Evolutionary conservation across 192 early-diverging fungal genomes (phyloP), one percentile per base, ranked within the genome.

Genomic region (Linnemannia zychae): DNA sequence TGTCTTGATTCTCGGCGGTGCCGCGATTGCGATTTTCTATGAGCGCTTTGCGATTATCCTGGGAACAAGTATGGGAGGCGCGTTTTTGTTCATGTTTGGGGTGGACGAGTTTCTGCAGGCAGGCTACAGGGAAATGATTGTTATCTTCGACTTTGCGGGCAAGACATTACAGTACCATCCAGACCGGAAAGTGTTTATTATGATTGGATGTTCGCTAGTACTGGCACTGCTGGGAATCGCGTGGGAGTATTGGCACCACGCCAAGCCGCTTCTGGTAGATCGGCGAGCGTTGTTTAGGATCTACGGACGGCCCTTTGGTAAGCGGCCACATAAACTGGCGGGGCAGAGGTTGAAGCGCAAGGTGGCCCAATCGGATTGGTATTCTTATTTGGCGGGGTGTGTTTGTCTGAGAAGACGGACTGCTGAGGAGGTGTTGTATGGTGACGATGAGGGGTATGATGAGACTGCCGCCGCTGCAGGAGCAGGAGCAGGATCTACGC

Each of bases 81-180:
- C 90, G 7, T 93, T 89, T 71, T 37, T 88, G 40, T 48, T 93
- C 70, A 75, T 88, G 65, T 81, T 72, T 31, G 93, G 92, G 7
- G 57, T 93, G 2, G 93, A 93, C 68, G 77, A 89, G 60, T 91
- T 91, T 52, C 31, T 78, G 11, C 80, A 90, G 50, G 76, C 77
- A 24, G 92, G 92, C 0, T 86, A 93, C 71, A 73, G 83, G 3
- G 83, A 85, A 31, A 85, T 85, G 73, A 53, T 85, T 36, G 65
- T 79, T 7, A 76, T 85, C 34, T 77, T 85, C 36, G 31, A 76
- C 2, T 73, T 79, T 33, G 50, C 74, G 6, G 78, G 83, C 11
- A 85, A 11, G 63, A 50, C 74, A 0, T 38, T 85, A 5, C 40
- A 49, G 1, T 85, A 85, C 71, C 73, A 79, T 47, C 74, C 83